Evolutionary conservation across 2,329 filamentous ascomycete genomes (phyloP).

Genomic region (Aspergillus felis): DNA sequence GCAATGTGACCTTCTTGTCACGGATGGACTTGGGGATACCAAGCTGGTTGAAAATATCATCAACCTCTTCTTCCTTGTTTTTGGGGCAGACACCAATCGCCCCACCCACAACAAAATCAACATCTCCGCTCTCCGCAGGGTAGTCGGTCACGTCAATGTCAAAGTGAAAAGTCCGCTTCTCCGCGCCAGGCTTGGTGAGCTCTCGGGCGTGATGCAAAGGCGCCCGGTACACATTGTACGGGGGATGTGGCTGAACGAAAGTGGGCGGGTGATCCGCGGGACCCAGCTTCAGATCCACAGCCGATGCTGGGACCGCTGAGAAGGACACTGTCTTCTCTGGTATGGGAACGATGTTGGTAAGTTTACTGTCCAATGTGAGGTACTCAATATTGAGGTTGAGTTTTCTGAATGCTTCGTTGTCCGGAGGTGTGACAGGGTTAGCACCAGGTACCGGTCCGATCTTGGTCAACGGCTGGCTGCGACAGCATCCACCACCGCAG

Average conservation of each 20-base stretch:
- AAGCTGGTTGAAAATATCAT: slow-evolving; percentile 78
- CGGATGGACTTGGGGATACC: slow-evolving; percentile 76
- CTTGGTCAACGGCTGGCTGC: slow-evolving; percentile 52
- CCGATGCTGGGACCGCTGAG: slow-evolving; percentile 34
- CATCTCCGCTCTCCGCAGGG: slow-evolving; percentile 69
- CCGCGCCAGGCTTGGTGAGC: slow-evolving; percentile 79
- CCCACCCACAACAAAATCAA: slow-evolving; percentile 94
- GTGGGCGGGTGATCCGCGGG: slow-evolving; percentile 65
- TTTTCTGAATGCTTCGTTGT: slow-evolving; percentile 80
- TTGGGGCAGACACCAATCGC: slow-evolving; percentile 91
- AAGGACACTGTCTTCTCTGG: slow-evolving; percentile 74
- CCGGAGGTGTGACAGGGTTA: slow-evolving; percentile 56
- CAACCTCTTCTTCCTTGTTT: slow-evolving; percentile 72
- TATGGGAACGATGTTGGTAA: slow-evolving; percentile 68
- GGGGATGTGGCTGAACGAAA: slow-evolving; percentile 92
- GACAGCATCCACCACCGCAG: slow-evolving; percentile 63
- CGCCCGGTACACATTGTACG: slow-evolving; percentile 88
- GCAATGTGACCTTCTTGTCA: slow-evolving; percentile 75
- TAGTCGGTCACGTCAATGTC: slow-evolving; percentile 96
- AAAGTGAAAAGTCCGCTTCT: slow-evolving; percentile 97
- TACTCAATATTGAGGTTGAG: slow-evolving; percentile 72
- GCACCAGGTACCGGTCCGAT: slow-evolving; percentile 40
- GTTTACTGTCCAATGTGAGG: slow-evolving; percentile 64
- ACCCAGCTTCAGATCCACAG: slow-evolving; percentile 29
- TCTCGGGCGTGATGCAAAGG: slow-evolving; percentile 80